Percentiles rank a stretch among this genome's conserved stretches.
Conservation (phyloP, 2,329 filamentous ascomycete genomes). For the Elsinoe ampelina region DNA sequence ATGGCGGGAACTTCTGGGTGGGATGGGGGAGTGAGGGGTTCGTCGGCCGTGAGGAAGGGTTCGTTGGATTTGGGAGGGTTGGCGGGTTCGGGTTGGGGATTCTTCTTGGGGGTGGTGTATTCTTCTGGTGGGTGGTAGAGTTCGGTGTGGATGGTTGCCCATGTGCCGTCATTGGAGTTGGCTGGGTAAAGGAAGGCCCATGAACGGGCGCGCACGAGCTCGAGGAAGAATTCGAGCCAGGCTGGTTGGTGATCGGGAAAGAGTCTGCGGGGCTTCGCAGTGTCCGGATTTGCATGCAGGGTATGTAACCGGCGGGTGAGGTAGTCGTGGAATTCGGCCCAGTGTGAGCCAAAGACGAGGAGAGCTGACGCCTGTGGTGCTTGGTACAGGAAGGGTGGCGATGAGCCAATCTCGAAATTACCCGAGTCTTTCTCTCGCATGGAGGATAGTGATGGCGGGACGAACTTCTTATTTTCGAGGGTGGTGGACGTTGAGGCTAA, state of each 20-base stretch:
- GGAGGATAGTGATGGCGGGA: conserved; percentile 33
- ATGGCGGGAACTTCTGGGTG: conserved; percentile 41
- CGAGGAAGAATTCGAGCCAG: conserved; percentile 70
- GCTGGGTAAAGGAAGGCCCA: conserved; percentile 76
- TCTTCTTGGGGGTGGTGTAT: conserved; percentile 25
- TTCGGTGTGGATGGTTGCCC: conserved; percentile 72
- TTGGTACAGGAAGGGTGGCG: conserved; percentile 71
- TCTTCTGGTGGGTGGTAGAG: conserved; percentile 65
- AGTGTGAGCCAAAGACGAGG: conserved; percentile 75
- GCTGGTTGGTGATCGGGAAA: conserved; percentile 62
- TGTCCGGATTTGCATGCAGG: conserved; percentile 21
- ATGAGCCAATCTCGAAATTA: conserved; percentile 21
- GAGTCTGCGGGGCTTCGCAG: conserved; percentile 37
- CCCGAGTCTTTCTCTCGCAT: conserved; percentile 26
- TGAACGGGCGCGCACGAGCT: conserved; percentile 64
- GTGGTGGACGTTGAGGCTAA: conserved; percentile 61
- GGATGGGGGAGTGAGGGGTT: conserved; percentile 26
- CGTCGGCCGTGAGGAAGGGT: conserved; percentile 29
- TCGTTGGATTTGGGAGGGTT: conserved; percentile 20
- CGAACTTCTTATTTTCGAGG: conserved; percentile 53
- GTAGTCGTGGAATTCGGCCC: conserved; percentile 77
- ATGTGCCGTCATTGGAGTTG: conserved; percentile 43
- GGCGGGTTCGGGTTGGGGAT: not conserved
- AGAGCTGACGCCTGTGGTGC: conserved; percentile 72
- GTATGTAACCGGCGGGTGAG: conserved; percentile 52